A percentile compares a stretch with the other conserved stretches of the same genome.
Evolutionary conservation across 768 basidiomycete genomes (phyloP).

Genomic region (Rubroboletus pulcherrimus): DNA sequence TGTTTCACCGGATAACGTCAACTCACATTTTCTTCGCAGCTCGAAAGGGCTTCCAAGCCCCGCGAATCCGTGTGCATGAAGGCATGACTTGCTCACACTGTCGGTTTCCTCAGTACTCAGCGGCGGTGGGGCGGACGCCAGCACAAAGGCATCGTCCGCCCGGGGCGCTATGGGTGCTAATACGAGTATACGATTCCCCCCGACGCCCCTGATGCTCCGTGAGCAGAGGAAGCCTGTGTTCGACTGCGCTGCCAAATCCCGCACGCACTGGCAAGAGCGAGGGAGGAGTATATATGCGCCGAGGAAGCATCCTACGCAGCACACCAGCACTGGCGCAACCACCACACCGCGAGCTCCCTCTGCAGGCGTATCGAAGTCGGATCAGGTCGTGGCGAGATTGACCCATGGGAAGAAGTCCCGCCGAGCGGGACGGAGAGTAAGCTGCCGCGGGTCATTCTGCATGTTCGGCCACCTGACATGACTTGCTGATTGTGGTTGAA

Average conservation of each 20-base stretch:
- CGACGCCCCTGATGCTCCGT: conserved; percentile 47
- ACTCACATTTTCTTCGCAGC: conserved; percentile 32
- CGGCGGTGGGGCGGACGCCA: neutral
- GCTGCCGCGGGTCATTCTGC: conserved; percentile 52
- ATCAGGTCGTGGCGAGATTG: neutral
- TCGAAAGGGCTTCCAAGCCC: conserved; percentile 64
- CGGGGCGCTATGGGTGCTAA: neutral
- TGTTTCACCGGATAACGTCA: neutral
- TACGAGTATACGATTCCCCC: conserved; percentile 20
- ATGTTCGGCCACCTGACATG: conserved; percentile 43
- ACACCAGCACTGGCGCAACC: neutral
- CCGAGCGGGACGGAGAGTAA: conserved; percentile 39
- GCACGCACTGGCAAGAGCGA: neutral
- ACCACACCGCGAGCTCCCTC: neutral
- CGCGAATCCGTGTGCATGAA: conserved; percentile 46
- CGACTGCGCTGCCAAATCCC: neutral
- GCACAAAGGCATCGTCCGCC: neutral
- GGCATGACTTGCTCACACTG: conserved; percentile 57
- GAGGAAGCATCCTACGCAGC: conserved; percentile 1
- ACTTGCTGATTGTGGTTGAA: neutral
- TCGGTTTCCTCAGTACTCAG: conserved; percentile 23
- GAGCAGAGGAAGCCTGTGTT: conserved; percentile 37
- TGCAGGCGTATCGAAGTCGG: neutral
- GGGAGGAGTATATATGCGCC: conserved; percentile 4
- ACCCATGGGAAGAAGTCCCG: neutral